Conservation (phyloP, 1,139 yeast genomes). For the Wickerhamomyces sp. region DNA sequence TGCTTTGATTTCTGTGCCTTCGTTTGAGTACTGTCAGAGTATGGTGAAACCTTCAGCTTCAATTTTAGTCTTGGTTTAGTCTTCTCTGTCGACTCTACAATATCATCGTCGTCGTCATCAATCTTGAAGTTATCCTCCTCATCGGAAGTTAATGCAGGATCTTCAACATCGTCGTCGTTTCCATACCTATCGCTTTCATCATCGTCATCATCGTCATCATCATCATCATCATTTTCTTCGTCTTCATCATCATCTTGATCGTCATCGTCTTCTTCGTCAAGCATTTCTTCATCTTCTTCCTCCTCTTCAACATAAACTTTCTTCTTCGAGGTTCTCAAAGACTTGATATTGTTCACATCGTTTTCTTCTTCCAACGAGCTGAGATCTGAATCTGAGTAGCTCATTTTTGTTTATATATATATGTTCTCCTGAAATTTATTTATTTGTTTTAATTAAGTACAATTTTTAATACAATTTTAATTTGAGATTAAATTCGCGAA, state of each 20-base stretch:
- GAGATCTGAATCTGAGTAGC: constrained; percentile 9
- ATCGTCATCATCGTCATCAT: constrained; percentile 11
- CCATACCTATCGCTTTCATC: constrained; percentile 13
- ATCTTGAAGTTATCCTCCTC: constrained; percentile 17
- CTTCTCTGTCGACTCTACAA: constrained; percentile 15
- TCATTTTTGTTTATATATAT: too few relatives aligned
- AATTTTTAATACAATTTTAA: too few relatives aligned
- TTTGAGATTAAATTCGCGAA: too few relatives aligned
- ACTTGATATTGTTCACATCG: background rate
- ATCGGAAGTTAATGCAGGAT: constrained; percentile 6
- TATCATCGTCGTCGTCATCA: constrained; percentile 27
- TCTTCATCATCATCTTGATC: constrained; percentile 9
- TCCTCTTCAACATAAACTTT: constrained; percentile 6
- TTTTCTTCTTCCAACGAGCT: constrained; percentile 5
- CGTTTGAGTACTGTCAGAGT: constrained; percentile 5
- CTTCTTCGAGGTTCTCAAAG: constrained; percentile 4
- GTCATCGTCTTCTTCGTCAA: constrained; percentile 12
- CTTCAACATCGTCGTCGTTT: constrained; percentile 6
- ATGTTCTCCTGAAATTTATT: too few relatives aligned
- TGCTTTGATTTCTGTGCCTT: constrained; percentile 9
- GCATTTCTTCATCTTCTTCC: constrained; percentile 18
- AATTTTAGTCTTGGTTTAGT: constrained; percentile 14
- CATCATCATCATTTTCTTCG: constrained; percentile 20
- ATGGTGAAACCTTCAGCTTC: constrained; percentile 10
- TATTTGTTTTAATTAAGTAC: too few relatives aligned